Evolutionary conservation across 2,329 filamentous ascomycete species (phyloP).

Genomic region (Ophiostoma pallidulum): DNA sequence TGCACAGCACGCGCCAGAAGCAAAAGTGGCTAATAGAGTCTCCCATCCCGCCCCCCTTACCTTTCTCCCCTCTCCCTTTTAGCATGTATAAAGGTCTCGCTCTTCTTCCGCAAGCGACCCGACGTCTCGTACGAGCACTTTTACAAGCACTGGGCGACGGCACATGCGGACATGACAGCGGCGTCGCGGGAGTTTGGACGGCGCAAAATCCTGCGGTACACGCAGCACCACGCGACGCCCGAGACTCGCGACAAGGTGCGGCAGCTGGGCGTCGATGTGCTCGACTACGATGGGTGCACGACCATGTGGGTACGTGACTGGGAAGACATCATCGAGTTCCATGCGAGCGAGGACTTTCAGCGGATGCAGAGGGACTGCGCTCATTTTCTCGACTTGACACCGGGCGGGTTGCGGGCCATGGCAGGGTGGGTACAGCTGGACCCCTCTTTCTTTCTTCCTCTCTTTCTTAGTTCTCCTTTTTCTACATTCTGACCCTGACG

Average conservation of each 20-base stretch:
- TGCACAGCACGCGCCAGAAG: too few relatives aligned
- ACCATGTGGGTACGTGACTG: slow-evolving; percentile 6
- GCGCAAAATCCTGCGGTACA: slow-evolving; percentile 4
- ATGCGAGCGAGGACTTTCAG: slow-evolving; percentile 7
- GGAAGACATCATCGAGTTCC: slow-evolving; percentile 2
- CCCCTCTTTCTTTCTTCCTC: too few relatives aligned
- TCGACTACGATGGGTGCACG: slow-evolving; percentile 9
- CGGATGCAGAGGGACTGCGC: slow-evolving; percentile 3
- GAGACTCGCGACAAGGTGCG: not conserved
- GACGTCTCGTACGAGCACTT: slow-evolving; percentile 9
- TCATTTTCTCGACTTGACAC: slow-evolving; percentile 1
- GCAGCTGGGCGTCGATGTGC: not conserved
- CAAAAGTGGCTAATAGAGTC: too few relatives aligned
- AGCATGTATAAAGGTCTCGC: slow-evolving; percentile 9
- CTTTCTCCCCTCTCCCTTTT: not conserved
- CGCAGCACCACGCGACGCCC: slow-evolving; percentile 1
- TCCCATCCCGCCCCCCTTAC: too few relatives aligned
- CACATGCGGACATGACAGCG: slow-evolving; percentile 8
- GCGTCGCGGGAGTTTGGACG: not conserved
- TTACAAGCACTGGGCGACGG: slow-evolving; percentile 4
- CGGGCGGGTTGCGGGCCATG: slow-evolving; percentile 1
- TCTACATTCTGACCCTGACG: not conserved
- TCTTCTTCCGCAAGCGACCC: slow-evolving; percentile 6
- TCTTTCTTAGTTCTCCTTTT: too few relatives aligned
- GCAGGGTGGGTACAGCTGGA: not conserved